Conservation (phyloP, 768 basidiomycete species). For the Hygrophorus russula region DNA sequence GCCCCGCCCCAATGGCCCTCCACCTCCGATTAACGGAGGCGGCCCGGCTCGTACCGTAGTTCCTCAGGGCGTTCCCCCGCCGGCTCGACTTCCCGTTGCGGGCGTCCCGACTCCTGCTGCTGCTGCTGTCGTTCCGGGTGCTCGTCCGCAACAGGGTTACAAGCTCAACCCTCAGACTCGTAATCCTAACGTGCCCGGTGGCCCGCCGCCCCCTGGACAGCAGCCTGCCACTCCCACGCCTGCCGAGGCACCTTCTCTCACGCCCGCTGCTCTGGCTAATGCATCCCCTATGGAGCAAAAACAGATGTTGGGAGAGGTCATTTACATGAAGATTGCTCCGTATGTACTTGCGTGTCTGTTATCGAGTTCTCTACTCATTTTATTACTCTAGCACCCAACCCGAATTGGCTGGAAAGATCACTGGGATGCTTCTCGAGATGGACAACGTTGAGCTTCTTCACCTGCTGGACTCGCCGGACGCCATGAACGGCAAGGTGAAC, state of each 20-base stretch:
- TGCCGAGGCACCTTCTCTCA: slow-evolving; percentile 31
- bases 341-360: slow-evolving; percentile 30
- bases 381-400: slow-evolving; percentile 55
- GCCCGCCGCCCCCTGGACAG: slow-evolving; percentile 35
- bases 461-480: slow-evolving; percentile 71
- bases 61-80: slow-evolving; percentile 35
- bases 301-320: slow-evolving; percentile 95
- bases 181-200: slow-evolving; percentile 24
- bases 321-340: slow-evolving; percentile 84
- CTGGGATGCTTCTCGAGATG: slow-evolving; percentile 99
- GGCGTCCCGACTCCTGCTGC: slow-evolving; percentile 29
- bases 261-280: slow-evolving; percentile 37
- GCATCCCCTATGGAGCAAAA: slow-evolving; percentile 87
- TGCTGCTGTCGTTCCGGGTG: slow-evolving; percentile 31
- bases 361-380: slow-evolving; percentile 2
- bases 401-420: slow-evolving; percentile 96
- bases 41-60: slow-evolving; percentile 34
- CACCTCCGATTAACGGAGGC: slow-evolving; percentile 38
- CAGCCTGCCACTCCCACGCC: slow-evolving; percentile 22
- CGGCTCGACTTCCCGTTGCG: slow-evolving; percentile 25
- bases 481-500: slow-evolving; percentile 81
- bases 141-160: slow-evolving; percentile 20
- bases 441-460: slow-evolving; percentile 89
- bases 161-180: slow-evolving; percentile 23
- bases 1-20: slow-evolving; percentile 55